Percentiles rank a stretch among this genome's conserved stretches.
phyloP scores from a whole-genome alignment of 352 stramenopile genomes.

The Thraustochytrium striatum region DNA sequence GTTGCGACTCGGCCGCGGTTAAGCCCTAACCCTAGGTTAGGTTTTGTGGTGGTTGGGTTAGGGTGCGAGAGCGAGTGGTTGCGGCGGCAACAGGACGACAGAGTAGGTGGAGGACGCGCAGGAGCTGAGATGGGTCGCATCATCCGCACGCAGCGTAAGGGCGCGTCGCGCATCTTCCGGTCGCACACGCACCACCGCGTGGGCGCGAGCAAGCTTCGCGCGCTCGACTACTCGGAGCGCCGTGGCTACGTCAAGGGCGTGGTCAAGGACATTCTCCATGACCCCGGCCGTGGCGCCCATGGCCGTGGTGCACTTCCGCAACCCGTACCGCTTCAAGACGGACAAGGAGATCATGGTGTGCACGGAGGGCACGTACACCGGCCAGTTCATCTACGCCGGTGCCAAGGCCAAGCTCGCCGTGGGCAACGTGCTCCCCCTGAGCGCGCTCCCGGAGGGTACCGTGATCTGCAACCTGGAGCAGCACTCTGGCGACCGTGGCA shows the following conservation, averaged over 20 bases:
- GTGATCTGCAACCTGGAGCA: conserved; percentile 98
- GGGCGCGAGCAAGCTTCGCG: conserved; percentile 76
- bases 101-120: background rate
- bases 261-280: conserved; percentile 97
- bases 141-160: conserved; percentile 50
- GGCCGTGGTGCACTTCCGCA: conserved; percentile 84
- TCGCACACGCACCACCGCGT: conserved; percentile 76
- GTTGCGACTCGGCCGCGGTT: background rate
- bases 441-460: conserved; percentile 92
- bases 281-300: conserved; percentile 94
- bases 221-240: conserved; percentile 85
- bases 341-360: conserved; percentile 93
- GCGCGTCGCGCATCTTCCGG: conserved; percentile 64
- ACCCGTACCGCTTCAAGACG: conserved; percentile 79
- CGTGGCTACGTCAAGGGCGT: conserved; percentile 96
- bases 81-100: background rate
- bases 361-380: conserved; percentile 97
- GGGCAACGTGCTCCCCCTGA: conserved; percentile 94
- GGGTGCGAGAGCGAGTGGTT: background rate
- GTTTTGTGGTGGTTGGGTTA: background rate
- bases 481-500: conserved; percentile 87
- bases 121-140: conserved; percentile 40
- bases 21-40: background rate
- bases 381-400: conserved; percentile 96
- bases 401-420: conserved; percentile 90